Evolutionary conservation across 257 asterid genomes (phyloP).

Genomic region (Fraxinus americana): DNA sequence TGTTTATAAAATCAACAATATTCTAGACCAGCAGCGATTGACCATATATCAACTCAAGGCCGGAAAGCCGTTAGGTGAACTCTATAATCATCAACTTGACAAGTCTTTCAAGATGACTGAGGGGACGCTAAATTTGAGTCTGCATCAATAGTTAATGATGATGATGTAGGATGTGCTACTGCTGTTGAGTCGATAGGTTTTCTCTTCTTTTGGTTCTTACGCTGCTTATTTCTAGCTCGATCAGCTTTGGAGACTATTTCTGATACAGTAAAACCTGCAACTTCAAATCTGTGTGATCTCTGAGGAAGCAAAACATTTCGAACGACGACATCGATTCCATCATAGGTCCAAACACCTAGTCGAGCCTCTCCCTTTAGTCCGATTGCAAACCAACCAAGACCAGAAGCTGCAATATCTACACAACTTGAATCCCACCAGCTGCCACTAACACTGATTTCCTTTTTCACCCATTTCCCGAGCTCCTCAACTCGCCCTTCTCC

Average conservation of each 20-base stretch:
- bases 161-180: conserved; percentile 15
- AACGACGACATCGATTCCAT: conserved; percentile 63
- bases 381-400: conserved; percentile 89
- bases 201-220: conserved; percentile 39
- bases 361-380: conserved; percentile 79
- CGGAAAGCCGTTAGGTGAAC: too few species aligned
- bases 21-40: too few species aligned
- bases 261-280: conserved; percentile 78
- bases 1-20: too few species aligned
- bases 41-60: too few species aligned
- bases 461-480: conserved; percentile 80
- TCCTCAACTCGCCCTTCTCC: conserved; percentile 62
- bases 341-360: conserved; percentile 76
- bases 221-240: conserved; percentile 47
- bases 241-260: conserved; percentile 78
- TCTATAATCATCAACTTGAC: too few species aligned
- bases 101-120: too few species aligned
- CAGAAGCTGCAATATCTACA: conserved; percentile 72
- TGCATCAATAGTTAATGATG: conserved; percentile 16
- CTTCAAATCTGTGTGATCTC: conserved; percentile 64
- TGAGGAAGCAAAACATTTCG: conserved; percentile 76
- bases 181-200: conserved; percentile 20
- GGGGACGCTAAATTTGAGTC: conserved; percentile 8
- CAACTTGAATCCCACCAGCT: conserved; percentile 71
- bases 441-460: conserved; percentile 59